Percentiles rank a stretch among this genome's conserved stretches.
Evolutionary conservation across 2,329 filamentous ascomycete species (phyloP).

Genomic region (Aspergillus amoenus): DNA sequence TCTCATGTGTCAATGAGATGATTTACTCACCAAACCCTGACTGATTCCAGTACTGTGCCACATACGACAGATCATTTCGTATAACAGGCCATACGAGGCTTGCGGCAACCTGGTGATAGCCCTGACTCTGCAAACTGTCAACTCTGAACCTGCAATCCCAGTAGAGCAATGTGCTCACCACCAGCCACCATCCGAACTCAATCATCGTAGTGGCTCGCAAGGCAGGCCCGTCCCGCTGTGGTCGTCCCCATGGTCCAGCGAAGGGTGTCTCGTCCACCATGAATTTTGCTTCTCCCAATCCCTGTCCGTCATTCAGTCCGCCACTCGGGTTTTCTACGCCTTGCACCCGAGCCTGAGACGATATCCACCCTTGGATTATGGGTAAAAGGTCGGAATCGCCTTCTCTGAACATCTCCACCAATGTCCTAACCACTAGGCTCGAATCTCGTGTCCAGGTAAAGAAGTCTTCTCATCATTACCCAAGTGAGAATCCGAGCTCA

Average conservation of each 20-base stretch:
- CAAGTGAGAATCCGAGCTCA: background rate
- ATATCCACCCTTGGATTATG: slow-evolving; percentile 67
- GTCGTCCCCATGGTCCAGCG: slow-evolving; percentile 68
- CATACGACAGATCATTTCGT: slow-evolving; percentile 72
- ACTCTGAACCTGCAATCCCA: background rate
- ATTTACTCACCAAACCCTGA: slow-evolving; percentile 54
- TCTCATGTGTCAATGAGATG: background rate
- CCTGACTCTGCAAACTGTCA: slow-evolving; percentile 49
- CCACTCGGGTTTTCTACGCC: slow-evolving; percentile 69
- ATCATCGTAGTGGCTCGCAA: slow-evolving; percentile 73
- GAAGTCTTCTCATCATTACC: slow-evolving; percentile 55
- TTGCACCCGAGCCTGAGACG: slow-evolving; percentile 66
- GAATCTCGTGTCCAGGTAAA: slow-evolving; percentile 79
- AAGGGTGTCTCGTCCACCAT: slow-evolving; percentile 63
- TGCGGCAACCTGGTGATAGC: slow-evolving; percentile 52
- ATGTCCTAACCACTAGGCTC: slow-evolving; percentile 66
- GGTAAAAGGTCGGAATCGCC: slow-evolving; percentile 60
- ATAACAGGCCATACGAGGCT: slow-evolving; percentile 70
- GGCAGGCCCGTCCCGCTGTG: slow-evolving; percentile 76
- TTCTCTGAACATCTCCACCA: slow-evolving; percentile 65
- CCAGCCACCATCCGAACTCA: slow-evolving; percentile 69
- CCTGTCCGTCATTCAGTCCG: slow-evolving; percentile 43
- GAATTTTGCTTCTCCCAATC: slow-evolving; percentile 73
- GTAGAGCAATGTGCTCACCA: slow-evolving; percentile 34
- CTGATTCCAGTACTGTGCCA: slow-evolving; percentile 53